phyloP scores from a whole-genome alignment of 192 early-diverging fungal genomes.

The Chytriomyces sp. region DNA sequence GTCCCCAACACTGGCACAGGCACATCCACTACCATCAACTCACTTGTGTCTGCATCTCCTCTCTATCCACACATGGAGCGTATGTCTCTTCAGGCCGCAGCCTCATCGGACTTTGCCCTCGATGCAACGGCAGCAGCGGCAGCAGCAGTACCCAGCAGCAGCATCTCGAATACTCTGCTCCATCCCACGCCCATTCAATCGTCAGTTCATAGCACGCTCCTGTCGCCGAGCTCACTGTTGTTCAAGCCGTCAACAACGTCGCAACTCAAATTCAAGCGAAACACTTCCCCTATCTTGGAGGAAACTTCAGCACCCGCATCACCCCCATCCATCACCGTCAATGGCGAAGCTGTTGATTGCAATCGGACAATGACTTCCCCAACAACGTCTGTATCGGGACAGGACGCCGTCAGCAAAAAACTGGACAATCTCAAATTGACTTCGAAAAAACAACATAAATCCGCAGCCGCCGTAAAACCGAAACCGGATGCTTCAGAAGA shows the following conservation, averaged over 20 bases:
- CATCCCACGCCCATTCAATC: neutral
- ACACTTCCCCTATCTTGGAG: neutral
- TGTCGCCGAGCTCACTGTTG: neutral
- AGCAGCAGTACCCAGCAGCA: neutral
- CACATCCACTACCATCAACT: neutral
- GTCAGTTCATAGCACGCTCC: neutral
- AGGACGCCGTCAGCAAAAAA: no score
- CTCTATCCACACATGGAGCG: constrained; percentile 31
- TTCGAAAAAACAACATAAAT: no score
- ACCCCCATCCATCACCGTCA: constrained; percentile 3
- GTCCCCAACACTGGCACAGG: no score
- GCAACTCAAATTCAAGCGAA: constrained; percentile 9
- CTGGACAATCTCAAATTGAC: no score
- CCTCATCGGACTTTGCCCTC: constrained; percentile 21
- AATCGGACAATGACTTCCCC: no score
- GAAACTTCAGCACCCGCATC: neutral
- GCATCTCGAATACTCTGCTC: neutral
- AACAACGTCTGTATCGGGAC: no score
- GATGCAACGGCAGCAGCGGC: constrained; percentile 1
- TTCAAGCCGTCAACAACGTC: constrained; percentile 9
- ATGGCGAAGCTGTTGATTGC: neutral
- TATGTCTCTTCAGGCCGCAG: constrained; percentile 5
- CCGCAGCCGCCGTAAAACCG: no score
- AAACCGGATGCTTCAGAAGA: no score
- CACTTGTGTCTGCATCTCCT: constrained; percentile 13